Base-by-base conservation (phyloP, 2,329 filamentous ascomycete genomes). In the Botrytis sinoallii region DNA sequence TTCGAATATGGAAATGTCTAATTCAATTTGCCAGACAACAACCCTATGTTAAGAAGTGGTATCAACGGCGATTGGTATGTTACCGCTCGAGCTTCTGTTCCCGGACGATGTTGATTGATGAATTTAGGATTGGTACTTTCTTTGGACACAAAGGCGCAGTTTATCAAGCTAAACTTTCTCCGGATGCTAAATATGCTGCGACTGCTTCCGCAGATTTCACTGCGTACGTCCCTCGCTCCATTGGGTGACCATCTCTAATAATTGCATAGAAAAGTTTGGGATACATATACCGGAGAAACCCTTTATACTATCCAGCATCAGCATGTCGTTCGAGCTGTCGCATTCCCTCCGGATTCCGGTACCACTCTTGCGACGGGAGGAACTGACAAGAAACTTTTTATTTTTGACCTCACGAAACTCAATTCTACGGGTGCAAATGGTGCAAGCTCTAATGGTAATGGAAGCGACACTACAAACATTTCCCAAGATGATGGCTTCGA, bases 121-220 rank as follows among this genome's bases (percentile, higher is more conserved):
- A 14, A 2, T 55, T 20, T 74, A 89, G 88, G 93, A 98, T 98
- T 79, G 96, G 96, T 67, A 98, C 96, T 55, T 98, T 98, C 82
- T 92, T 99, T 79, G 96, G 96, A 59, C 96, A 99, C 86, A 98
- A 99, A 84, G 96, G 96, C 76, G 96, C 96, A 55, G 95, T 98
- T 75, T 99, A 96, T 94, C 95, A 98, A 85, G 93, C 95, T 71
- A 90, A 95, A 79, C 87, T 99, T 52, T 97, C 94, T 71, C 91
- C 93, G 32, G 94, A 98, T 84, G 93, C 94, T 60, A 90, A 90
- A 40, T 91, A 94, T 66, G 95, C 96, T 73, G 96, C 95, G 16
- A 98, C 97, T 48, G 96, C 93, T 65, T 97, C 95, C 68, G 96
- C 96, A 69, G 96, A 99, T 82, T 99, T 99, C 82, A 96, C 94